phyloP scores from a whole-genome alignment of 2,329 filamentous ascomycete genomes.

The Corinectria fuckeliana region DNA sequence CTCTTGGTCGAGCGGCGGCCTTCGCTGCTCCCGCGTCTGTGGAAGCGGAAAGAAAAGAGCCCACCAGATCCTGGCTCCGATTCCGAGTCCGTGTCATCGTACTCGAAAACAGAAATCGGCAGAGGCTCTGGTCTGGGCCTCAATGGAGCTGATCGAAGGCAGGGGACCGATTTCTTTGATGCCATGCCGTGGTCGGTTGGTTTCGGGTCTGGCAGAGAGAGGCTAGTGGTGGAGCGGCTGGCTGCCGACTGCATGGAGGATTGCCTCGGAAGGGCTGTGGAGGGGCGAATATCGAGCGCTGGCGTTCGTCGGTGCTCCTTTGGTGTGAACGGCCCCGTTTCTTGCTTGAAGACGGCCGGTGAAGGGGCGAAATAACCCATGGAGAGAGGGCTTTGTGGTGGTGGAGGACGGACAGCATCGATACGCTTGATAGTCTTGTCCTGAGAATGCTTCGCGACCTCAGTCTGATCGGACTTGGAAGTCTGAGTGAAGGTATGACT shows the following conservation, averaged over 20 bases:
- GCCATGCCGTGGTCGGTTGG: conserved; percentile 29
- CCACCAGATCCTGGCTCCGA: conserved; percentile 29
- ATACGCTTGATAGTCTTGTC: background rate
- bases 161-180: conserved; percentile 39
- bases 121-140: conserved; percentile 37
- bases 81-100: conserved; percentile 54
- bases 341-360: conserved; percentile 18
- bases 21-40: conserved; percentile 46
- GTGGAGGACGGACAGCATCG: conserved; percentile 6
- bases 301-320: conserved; percentile 20
- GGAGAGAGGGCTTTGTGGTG: conserved; percentile 22
- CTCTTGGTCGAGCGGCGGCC: conserved; percentile 25
- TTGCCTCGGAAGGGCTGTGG: conserved; percentile 16
- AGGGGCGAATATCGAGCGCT: conserved; percentile 22
- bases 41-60: conserved; percentile 54
- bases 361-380: conserved; percentile 24
- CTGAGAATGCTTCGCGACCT: background rate
- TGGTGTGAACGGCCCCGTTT: conserved; percentile 25
- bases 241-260: conserved; percentile 31
- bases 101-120: conserved; percentile 55
- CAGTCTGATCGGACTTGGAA: too few relatives aligned
- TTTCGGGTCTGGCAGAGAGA: conserved; percentile 24
- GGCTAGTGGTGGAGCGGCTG: conserved; percentile 32
- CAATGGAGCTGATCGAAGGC: conserved; percentile 33
- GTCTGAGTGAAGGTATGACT: too few relatives aligned